These are phyloP conservation scores for Podila epicladia DNA, from an alignment of 192 early-diverging fungal species.

Conservation along the genomic window DNA sequence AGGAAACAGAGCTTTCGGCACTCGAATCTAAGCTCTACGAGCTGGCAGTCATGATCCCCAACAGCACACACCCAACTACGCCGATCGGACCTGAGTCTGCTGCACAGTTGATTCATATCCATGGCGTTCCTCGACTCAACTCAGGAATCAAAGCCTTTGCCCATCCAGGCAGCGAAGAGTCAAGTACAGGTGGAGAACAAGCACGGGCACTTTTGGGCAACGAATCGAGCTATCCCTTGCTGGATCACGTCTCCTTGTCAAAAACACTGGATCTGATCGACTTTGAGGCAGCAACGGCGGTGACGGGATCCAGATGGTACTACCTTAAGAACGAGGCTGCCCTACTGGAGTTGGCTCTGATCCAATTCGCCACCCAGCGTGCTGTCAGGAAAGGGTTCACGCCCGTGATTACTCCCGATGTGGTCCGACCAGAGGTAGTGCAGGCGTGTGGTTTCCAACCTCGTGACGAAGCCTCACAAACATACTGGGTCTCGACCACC, in stretches of 20 bases:
- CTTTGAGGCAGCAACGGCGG: conserved; percentile 81
- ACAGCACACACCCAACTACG: conserved; percentile 75
- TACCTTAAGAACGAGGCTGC: conserved; percentile 90
- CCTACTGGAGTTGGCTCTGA: conserved; percentile 86
- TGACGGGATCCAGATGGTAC: conserved; percentile 86
- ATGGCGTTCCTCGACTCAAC: conserved; percentile 51
- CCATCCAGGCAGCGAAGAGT: conserved; percentile 16
- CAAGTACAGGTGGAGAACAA: conserved; percentile 15
- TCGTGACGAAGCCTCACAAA: conserved; percentile 83
- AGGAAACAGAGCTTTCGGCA: conserved; percentile 54
- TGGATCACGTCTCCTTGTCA: conserved; percentile 80
- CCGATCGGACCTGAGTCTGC: conserved; percentile 82
- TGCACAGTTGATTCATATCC: conserved; percentile 63
- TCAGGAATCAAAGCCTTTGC: conserved; percentile 31
- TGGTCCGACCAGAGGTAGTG: conserved; percentile 80
- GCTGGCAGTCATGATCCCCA: conserved; percentile 80
- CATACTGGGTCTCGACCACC: conserved; percentile 71
- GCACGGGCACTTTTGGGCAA: conserved; percentile 18
- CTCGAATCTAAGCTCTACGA: conserved; percentile 67
- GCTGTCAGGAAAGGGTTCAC: conserved; percentile 76
- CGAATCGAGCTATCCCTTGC: conserved; percentile 38
- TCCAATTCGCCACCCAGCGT: conserved; percentile 86
- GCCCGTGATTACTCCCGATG: conserved; percentile 85
- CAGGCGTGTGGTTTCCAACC: conserved; percentile 93
- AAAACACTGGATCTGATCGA: conserved; percentile 76